Conservation (phyloP, 345 rosid species). For the Brassica incana region DNA sequence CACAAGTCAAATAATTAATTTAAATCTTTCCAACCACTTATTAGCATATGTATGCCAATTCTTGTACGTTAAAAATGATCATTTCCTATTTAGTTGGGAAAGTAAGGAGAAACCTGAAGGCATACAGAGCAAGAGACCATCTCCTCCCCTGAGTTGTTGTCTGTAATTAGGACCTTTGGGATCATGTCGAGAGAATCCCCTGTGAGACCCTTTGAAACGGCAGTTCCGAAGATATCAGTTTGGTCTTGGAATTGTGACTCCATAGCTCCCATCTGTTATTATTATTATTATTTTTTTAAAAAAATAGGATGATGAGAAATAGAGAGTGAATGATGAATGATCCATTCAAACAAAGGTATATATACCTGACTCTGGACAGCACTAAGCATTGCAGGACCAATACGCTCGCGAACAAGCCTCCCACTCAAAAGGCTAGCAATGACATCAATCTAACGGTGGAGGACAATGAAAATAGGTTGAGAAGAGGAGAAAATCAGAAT, state of each 20-base stretch:
- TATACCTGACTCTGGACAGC: conserved; percentile 81
- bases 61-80: not conserved
- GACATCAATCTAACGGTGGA: conserved; percentile 62
- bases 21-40: conserved; percentile 1
- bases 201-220: conserved; percentile 64
- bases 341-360: not conserved
- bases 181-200: conserved; percentile 79
- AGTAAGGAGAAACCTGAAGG: conserved; percentile 66
- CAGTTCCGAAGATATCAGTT: conserved; percentile 78
- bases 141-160: conserved; percentile 59
- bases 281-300: too few species aligned
- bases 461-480: not conserved
- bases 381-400: conserved; percentile 59
- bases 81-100: not conserved
- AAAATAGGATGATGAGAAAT: not conserved
- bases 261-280: conserved; percentile 80
- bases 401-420: conserved; percentile 93
- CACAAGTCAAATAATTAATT: not conserved
- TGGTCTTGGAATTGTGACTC: conserved; percentile 72
- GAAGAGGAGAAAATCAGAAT: not conserved
- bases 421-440: conserved; percentile 93
- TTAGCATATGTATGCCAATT: not conserved
- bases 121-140: conserved; percentile 81
- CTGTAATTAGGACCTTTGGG: conserved; percentile 58
- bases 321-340: not conserved